Percentiles rank a stretch among this genome's conserved stretches.
These are phyloP conservation scores for Hymenoscyphus repandus DNA, from an alignment of 2,329 filamentous ascomycete species.

Conservation along the genomic window DNA sequence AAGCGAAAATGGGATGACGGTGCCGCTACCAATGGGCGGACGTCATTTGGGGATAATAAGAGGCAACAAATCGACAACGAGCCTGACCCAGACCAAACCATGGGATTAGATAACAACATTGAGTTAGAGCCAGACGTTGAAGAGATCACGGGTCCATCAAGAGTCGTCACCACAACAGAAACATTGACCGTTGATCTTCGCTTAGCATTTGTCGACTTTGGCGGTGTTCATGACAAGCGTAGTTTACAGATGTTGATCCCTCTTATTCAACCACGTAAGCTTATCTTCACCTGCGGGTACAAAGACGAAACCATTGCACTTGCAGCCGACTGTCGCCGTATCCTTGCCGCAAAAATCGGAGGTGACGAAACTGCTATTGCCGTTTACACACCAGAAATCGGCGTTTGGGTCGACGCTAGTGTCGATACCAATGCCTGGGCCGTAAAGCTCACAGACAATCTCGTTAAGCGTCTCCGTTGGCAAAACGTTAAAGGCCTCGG, in stretches of 20 bases:
- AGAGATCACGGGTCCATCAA: conserved; percentile 63
- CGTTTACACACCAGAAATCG: conserved; percentile 78
- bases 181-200: conserved; percentile 65
- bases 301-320: conserved; percentile 72
- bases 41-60: conserved; percentile 49
- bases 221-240: conserved; percentile 86
- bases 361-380: conserved; percentile 48
- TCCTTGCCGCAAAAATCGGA: conserved; percentile 46
- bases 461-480: conserved; percentile 88
- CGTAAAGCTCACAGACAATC: conserved; percentile 77
- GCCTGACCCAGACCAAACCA: conserved; percentile 38
- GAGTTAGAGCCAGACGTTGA: conserved; percentile 52
- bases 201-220: conserved; percentile 86
- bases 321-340: conserved; percentile 72
- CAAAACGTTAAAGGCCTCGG: conserved; percentile 86
- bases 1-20: conserved; percentile 89
- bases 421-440: conserved; percentile 98
- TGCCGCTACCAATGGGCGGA: conserved; percentile 32
- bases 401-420: conserved; percentile 75
- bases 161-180: conserved; percentile 61
- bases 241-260: conserved; percentile 93
- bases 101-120: conserved; percentile 46
- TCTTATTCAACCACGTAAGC: conserved; percentile 85
- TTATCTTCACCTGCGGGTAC: conserved; percentile 84
- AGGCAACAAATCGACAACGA: conserved; percentile 46